Base-by-base conservation (phyloP, 768 basidiomycete species). In the Suillus variegatus region DNA sequence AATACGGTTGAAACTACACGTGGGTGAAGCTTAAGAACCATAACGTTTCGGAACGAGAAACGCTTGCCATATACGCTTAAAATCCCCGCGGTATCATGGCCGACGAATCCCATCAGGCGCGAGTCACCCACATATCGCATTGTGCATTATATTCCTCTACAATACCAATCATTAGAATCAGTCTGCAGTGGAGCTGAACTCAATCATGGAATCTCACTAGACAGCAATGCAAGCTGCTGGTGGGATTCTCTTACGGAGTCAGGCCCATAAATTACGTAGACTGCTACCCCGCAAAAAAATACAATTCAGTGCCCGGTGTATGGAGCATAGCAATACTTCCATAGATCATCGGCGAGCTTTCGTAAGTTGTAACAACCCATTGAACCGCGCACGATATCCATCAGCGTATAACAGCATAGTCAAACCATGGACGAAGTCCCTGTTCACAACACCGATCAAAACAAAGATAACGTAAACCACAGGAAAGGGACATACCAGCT, bases 401-500 rank as follows among this genome's bases (percentile, higher is more conserved):
- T 86, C 83, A 10, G 79, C 85, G 61, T 86, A 86, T 49, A 86
- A 71, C 49, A 85, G 71, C 40, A 76, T 77, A 60, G 84, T 72
- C 49, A 86, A 74, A 16, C 85, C 85, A 58, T 79, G 82, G 65
- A 85, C 72, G 67, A 84, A 84, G 60, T 84, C 82, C 84, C 84
- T 86, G 64, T 32, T 64, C n/a, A 57, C 52, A 65, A 41, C 36
- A 41, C 46, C 16, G 9, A 20, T 56, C 25, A 38, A 32, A 61
- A 16, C 63, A 63, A 52, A 65, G 12, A 12, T 1, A 35, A 28
- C 61, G 6, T 13, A 49, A 60, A 20, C 41, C 25, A 20, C 10
- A 40, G 16, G 28, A 66, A 38, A 25, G 41, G 32, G 57, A 78
- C 90, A 41, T 71, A 94, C 93, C 93, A 94, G 79, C 91, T 92